phyloP scores from a whole-genome alignment of 2,329 filamentous ascomycete genomes.

The Exophiala spinifera region DNA sequence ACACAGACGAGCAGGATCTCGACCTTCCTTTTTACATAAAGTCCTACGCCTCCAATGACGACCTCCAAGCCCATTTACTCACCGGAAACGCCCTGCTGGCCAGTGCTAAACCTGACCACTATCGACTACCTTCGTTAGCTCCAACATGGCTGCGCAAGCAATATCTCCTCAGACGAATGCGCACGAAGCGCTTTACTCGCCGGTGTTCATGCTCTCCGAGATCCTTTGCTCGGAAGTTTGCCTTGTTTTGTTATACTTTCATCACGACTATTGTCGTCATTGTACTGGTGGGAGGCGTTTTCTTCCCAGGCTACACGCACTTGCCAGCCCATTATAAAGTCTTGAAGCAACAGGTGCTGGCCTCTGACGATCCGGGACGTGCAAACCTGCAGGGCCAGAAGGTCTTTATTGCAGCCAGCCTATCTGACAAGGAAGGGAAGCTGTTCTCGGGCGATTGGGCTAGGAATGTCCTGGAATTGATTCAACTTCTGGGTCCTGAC shows the following conservation, averaged over 20 bases:
- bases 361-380: slow-evolving; percentile 38
- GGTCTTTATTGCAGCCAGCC: slow-evolving; percentile 69
- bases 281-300: slow-evolving; percentile 45
- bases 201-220: slow-evolving; percentile 12
- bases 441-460: slow-evolving; percentile 66
- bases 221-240: slow-evolving; percentile 23
- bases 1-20: slow-evolving; percentile 14
- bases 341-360: slow-evolving; percentile 33
- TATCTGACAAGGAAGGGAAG: slow-evolving; percentile 62
- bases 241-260: slow-evolving; percentile 20
- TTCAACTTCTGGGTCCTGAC: slow-evolving; percentile 63
- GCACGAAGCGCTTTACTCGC: slow-evolving; percentile 10
- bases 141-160: slow-evolving; percentile 22
- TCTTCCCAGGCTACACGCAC: slow-evolving; percentile 57
- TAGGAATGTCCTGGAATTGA: slow-evolving; percentile 56
- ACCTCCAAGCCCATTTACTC: slow-evolving; percentile 17
- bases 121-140: slow-evolving; percentile 10
- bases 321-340: slow-evolving; percentile 52
- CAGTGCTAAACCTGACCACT: slow-evolving; percentile 6
- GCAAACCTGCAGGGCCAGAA: slow-evolving; percentile 59
- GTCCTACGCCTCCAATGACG: slow-evolving; percentile 9
- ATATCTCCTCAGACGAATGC: slow-evolving; percentile 6
- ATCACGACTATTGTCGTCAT: slow-evolving; percentile 32
- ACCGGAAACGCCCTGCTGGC: slow-evolving; percentile 4
- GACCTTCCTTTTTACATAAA: slow-evolving; percentile 9